Conservation (phyloP, 2,329 filamentous ascomycete genomes). For the Cadophora sp. region DNA sequence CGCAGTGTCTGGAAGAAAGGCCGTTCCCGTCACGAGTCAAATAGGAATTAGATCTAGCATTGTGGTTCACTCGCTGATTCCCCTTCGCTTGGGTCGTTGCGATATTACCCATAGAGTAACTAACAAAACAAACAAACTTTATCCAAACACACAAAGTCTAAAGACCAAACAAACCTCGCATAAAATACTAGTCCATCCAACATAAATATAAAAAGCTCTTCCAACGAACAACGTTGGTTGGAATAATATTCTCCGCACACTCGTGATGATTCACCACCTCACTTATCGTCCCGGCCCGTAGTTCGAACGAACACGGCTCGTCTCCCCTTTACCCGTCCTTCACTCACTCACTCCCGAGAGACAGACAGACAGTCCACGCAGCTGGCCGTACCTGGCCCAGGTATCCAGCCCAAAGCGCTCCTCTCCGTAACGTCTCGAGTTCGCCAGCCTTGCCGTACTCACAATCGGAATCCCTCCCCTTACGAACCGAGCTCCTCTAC, state of each 20-base stretch:
- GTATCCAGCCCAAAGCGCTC: too few species aligned
- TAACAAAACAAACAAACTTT: slow-evolving; percentile 9
- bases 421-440: too few species aligned
- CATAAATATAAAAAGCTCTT: background rate
- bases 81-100: slow-evolving; percentile 7
- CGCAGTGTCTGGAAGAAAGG: background rate
- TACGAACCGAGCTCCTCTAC: slow-evolving; percentile 3
- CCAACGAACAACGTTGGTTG: too few species aligned
- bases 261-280: background rate
- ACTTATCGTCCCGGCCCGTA: background rate
- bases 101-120: background rate
- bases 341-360: slow-evolving; percentile 1
- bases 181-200: background rate
- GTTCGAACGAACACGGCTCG: slow-evolving; percentile 1
- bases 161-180: background rate
- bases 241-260: background rate
- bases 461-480: slow-evolving; percentile 8
- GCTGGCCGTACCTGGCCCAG: too few species aligned
- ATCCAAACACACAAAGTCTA: background rate
- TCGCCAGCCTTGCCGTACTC: background rate
- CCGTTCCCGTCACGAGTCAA: background rate
- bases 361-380: background rate
- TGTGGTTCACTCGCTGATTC: background rate
- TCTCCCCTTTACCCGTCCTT: slow-evolving; percentile 5
- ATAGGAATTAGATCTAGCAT: background rate